These are phyloP conservation scores for Mortierella claussenii DNA, from an alignment of 192 early-diverging fungal genomes.

Conservation along the genomic window DNA sequence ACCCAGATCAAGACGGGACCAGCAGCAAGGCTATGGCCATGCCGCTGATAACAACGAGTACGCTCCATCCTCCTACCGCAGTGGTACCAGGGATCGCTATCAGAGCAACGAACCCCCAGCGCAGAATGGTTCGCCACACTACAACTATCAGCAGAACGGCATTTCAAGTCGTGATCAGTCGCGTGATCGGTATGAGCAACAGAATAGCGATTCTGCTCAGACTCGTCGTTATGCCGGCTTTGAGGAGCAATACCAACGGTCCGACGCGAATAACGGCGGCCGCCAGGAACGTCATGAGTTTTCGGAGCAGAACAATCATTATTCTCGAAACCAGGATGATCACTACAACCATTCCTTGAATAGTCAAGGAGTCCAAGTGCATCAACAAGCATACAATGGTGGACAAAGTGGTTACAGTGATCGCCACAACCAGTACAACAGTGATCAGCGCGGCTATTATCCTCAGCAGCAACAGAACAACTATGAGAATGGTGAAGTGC, in stretches of 20 bases:
- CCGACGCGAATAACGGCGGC: neutral
- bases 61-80: too few relatives aligned
- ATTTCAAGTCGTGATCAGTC: too few relatives aligned
- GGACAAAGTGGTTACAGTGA: neutral
- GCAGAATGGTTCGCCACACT: neutral
- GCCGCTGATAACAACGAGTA: too few relatives aligned
- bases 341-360: neutral
- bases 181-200: neutral
- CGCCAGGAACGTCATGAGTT: neutral
- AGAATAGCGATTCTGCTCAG: neutral
- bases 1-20: neutral
- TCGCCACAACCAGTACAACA: neutral
- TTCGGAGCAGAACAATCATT: neutral
- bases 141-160: neutral
- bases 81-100: too few relatives aligned
- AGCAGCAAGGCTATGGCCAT: too few relatives aligned
- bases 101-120: neutral
- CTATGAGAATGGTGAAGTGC: neutral
- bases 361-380: too few relatives aligned
- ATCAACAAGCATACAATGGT: slow-evolving; percentile 7
- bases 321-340: neutral
- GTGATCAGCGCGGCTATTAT: neutral
- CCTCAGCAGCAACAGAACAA: slow-evolving; percentile 5
- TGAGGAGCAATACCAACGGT: too few relatives aligned
- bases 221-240: neutral